Base-by-base conservation (phyloP, 2,329 filamentous ascomycete genomes). In the Trichoderma arundinaceum region DNA sequence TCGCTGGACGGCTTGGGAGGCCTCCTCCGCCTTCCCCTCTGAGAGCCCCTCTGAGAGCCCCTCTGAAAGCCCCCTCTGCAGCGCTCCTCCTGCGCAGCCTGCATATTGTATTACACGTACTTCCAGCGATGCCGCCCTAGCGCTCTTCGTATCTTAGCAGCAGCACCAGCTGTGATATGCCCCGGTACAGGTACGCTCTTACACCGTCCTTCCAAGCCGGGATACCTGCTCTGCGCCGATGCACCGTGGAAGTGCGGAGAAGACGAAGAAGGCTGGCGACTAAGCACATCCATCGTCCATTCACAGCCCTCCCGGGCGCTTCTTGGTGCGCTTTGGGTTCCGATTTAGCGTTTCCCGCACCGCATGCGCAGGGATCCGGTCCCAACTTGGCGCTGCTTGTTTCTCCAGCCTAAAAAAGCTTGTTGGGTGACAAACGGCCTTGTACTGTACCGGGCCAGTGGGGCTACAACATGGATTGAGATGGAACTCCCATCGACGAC, bases 321-420 rank as follows among this genome's bases (percentile, higher is more conserved):
- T 41, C 38, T 41, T 41, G 38, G 38, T 41, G 7, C 38, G 22
- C 22, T 28, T 28, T 28, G 22, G 22, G 22, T 28, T 49, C 46
- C 46, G 46, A 49, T 49, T 49, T 49, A 49, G 46, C 46, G 46
- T 22, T 15, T n/a, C 46, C 46, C 46, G 46, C 46, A 15, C 17
- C 22, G 32, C 46, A 32, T 49, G 46, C 46, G 46, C 46, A 49
- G 9, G 46, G 22, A 32, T 28, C 54, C n/a, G n/a, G n/a, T 46
- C 10, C 22, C 22, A 28, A 28, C 22, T 28, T 28, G 22, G 22
- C 22, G 22, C 22, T 28, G 22, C 22, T 28, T 28, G 54, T 12
- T 35, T 58, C 54, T 41, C 54, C 54, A 58, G 54, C 38, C 54
- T 58, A 58, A 58, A 46, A 58, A 58, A 58, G 54, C 54, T 58